phyloP scores from a whole-genome alignment of 129 eudicot genomes.

The Pseudognaphalium luteoalbum region DNA sequence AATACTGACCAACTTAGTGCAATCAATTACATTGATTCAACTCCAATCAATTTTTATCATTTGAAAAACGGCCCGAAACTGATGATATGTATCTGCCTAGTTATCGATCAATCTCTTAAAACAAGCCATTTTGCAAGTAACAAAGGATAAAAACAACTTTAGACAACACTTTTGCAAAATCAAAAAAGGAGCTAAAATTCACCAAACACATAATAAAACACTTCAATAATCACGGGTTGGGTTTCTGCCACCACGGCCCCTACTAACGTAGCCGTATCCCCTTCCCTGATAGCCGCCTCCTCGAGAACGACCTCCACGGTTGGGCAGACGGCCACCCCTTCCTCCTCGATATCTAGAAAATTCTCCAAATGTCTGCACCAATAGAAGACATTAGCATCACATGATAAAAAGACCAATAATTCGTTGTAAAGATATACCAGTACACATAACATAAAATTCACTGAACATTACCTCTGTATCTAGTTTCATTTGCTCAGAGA shows the following conservation, averaged over 20 bases:
- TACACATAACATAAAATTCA: background rate
- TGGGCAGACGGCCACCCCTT: conserved; percentile 66
- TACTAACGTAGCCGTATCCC: conserved; percentile 28
- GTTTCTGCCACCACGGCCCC: conserved; percentile 73
- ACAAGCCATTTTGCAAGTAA: background rate
- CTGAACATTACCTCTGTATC: conserved; percentile 69
- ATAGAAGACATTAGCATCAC: background rate
- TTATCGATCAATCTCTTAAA: background rate
- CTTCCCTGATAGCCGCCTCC: conserved; percentile 48
- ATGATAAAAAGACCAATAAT: background rate
- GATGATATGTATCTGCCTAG: background rate
- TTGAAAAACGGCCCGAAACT: background rate
- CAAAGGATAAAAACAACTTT: background rate
- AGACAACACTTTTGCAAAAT: background rate
- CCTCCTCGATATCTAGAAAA: conserved; percentile 83
- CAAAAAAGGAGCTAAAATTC: background rate
- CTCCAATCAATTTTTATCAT: background rate
- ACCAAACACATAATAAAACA: background rate
- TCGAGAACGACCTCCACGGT: conserved; percentile 74
- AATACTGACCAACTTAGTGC: conserved; percentile 1
- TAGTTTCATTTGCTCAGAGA: conserved; percentile 86
- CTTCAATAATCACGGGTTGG: conserved; percentile 45
- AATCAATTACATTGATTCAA: background rate
- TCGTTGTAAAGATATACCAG: background rate
- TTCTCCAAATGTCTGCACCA: conserved; percentile 85